phyloP scores from a whole-genome alignment of 2,329 filamentous ascomycete species.

The Aspergillus alliaceus region DNA sequence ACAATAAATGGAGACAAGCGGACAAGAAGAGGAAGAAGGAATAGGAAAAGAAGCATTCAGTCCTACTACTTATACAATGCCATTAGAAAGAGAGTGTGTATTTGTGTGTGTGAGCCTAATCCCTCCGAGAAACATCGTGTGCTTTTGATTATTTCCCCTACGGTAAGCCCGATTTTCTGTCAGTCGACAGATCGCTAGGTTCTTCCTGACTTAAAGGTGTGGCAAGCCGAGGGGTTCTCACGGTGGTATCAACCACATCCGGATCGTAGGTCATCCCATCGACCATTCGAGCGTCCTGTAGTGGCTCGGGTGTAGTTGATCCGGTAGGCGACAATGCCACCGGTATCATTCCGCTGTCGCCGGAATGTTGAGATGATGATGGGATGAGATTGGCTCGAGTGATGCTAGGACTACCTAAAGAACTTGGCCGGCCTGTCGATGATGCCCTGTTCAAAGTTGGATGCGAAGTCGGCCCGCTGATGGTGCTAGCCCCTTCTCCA shows the following conservation, averaged over 20 bases:
- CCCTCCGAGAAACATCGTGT: background rate
- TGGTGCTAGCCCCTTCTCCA: constrained; percentile 85
- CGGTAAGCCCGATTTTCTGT: background rate
- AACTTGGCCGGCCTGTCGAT: constrained; percentile 39
- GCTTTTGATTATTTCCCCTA: background rate
- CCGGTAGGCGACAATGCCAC: constrained; percentile 34
- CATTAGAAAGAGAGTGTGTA: background rate
- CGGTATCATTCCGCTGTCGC: constrained; percentile 39
- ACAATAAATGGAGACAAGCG: background rate
- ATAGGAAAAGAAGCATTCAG: background rate
- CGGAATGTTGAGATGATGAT: constrained; percentile 30
- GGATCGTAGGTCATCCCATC: constrained; percentile 66
- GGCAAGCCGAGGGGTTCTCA: constrained; percentile 56
- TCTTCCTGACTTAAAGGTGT: constrained; percentile 26
- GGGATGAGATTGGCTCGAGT: constrained; percentile 31
- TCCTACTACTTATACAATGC: background rate
- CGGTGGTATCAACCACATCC: constrained; percentile 66
- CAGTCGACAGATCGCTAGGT: background rate
- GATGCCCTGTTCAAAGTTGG: constrained; percentile 46
- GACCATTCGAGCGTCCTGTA: constrained; percentile 61
- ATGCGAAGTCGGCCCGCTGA: constrained; percentile 73
- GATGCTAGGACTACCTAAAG: constrained; percentile 39
- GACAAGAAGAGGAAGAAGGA: too few species aligned
- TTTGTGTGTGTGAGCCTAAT: too few species aligned
- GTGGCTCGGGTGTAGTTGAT: constrained; percentile 42